Base-by-base conservation (phyloP, 2,329 filamentous ascomycete genomes). In the Botrytis paeoniae region DNA sequence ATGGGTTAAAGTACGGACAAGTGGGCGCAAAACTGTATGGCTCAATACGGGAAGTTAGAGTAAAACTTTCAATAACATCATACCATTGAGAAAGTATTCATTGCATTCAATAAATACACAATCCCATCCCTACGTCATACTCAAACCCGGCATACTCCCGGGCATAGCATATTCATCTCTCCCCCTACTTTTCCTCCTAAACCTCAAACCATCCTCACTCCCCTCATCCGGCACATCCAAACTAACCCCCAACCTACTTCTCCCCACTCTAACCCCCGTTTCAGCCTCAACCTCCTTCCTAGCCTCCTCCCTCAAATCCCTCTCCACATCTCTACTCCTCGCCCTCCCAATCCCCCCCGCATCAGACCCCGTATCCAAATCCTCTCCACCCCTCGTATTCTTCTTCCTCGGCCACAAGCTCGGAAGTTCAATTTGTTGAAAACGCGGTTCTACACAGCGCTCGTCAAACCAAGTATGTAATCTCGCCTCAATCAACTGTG, bases 381-480 rank as follows among this genome's bases (percentile, higher is more conserved):
- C 70, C 32, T 91, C 91, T 1, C 91, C 91, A 7, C 92, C 93
- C 39, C 93, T 85, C 0, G 93, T 94, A 78, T 94, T 97, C 84
- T 90, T 92, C 84, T 95, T 95, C 64, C 93, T 85, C 1, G 93
- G 93, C 93, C 93, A 97, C 74, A 96, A 81, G 77, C 89, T 94
- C 0, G 93, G 93, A 14, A 97, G 85, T 0, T 92, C 92, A 76
- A 96, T 95, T 80, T 96, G 93, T 81, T 96, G 93, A 81, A 96
- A 96, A 39, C 93, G 88, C 2, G 93, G 93, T 82, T 96, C 93
- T 10, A 97, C 93, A 75, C 91, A 93, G 64, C 93, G 89, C 80
- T 96, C 93, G 81, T 96, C 93, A 81, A 97, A 95, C 93, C 93
- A 97, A 71, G 89, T 89, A 82, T 96, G 93, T 25, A 97, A 86